These are phyloP conservation scores for Diversispora epigaea DNA, from an alignment of 192 early-diverging fungal species.

Conservation along the genomic window DNA sequence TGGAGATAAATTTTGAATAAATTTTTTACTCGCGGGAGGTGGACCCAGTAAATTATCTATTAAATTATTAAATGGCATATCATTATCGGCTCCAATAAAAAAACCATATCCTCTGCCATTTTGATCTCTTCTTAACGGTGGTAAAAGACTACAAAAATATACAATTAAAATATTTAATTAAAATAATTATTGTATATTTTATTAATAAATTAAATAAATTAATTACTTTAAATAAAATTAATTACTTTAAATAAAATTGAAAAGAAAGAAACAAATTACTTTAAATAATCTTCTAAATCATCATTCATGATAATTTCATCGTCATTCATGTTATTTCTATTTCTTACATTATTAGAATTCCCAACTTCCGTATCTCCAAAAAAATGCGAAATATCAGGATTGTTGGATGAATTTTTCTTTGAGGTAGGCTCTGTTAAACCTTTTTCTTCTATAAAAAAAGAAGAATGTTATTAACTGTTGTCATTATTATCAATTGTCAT, in stretches of 20 bases:
- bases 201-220: background rate
- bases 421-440: background rate
- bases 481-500: background rate
- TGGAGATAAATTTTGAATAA: conserved; percentile 39
- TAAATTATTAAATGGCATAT: background rate
- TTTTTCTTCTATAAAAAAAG: conserved; percentile 5
- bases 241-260: background rate
- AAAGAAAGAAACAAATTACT: background rate
- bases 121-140: conserved; percentile 39
- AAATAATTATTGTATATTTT: no score
- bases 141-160: no score
- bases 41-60: conserved; percentile 24
- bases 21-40: conserved; percentile 44
- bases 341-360: background rate
- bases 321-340: no score
- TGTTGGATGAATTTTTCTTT: background rate
- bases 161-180: no score
- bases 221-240: background rate
- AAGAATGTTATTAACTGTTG: background rate
- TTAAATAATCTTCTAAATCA: background rate
- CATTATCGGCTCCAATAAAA: background rate
- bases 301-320: background rate
- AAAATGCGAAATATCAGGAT: conserved; percentile 20
- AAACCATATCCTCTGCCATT: background rate
- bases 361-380: background rate